phyloP scores from a whole-genome alignment of 1,139 yeast genomes.

The Blastobotrys buckinghamii region DNA sequence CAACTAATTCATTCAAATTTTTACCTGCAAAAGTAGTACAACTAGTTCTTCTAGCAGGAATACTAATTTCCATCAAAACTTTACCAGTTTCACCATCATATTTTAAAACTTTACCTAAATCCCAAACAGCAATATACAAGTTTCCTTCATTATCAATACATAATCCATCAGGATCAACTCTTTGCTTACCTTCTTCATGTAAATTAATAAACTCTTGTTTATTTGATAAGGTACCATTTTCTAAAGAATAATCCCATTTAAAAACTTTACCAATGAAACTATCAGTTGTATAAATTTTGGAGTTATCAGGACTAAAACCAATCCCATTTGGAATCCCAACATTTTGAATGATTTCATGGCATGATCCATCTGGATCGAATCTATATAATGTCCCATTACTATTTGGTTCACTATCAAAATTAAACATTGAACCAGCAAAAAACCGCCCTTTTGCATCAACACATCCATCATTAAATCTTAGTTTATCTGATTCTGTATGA shows the following conservation, averaged over 20 bases:
- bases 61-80: constrained; percentile 43
- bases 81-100: constrained; percentile 41
- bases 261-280: constrained; percentile 55
- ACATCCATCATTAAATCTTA: constrained; percentile 33
- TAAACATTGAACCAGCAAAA: constrained; percentile 30
- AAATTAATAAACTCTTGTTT: constrained; percentile 32
- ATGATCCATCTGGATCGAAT: constrained; percentile 24
- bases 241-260: constrained; percentile 53
- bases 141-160: constrained; percentile 56
- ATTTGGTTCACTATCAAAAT: constrained; percentile 17
- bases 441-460: constrained; percentile 35
- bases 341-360: constrained; percentile 12
- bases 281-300: constrained; percentile 64
- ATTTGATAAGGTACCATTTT: constrained; percentile 42
- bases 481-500: constrained; percentile 13
- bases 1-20: constrained; percentile 50
- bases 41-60: constrained; percentile 62
- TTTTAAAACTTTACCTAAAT: constrained; percentile 50
- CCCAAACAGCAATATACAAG: constrained; percentile 66
- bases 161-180: constrained; percentile 73
- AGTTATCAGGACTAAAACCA: constrained; percentile 53
- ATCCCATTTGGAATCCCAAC: constrained; percentile 53
- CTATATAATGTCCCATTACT: constrained; percentile 31
- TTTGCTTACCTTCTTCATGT: constrained; percentile 62
- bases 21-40: constrained; percentile 72